Evolutionary conservation across 139 green algal species (phyloP), one percentile per base, ranked within the genome.

Genomic region (Coccomyxa sp.): DNA sequence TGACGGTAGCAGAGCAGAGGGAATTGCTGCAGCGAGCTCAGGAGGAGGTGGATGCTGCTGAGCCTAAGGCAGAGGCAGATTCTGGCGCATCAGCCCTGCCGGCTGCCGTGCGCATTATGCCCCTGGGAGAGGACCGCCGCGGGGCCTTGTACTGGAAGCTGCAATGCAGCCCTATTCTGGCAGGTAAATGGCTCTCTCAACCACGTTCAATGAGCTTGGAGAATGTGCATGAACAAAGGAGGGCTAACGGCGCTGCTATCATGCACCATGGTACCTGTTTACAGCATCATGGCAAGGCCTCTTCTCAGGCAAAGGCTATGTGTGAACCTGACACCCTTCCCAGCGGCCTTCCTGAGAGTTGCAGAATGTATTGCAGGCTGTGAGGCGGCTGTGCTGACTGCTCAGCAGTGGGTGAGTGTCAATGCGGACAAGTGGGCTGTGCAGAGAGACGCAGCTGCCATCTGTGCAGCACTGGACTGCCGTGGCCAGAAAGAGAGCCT

Each of bases 1-100:
- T 88, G 75, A 85, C 75, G 5, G 41, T 85, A 33, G 86, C 89
- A 39, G 71, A 90, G 74, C 86, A 90, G 82, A 79, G 77, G 39
- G 24, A 24, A 29, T 38, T 89, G 75, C 41, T 90, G 75, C 78
- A 79, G 3, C 40, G 83, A 29, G 71, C 77, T 41, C 73, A 76
- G 34, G 81, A 72, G 12, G 72, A 86, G n/a, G 70, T 44, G 33
- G 31, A 39, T 3, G 50, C 50, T 31, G 50, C 50, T 64, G 50
- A 18, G 9, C 27, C 75, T 36, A 68, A 69, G 18, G 75, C 8
- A 22, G 9, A 16, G 9, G 33, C 24, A 34, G 31, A 14, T n/a
- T 18, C 24, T 33, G 16, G 39, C 27, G 40, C 70, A 27, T 34
- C 24, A 16, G 34, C 31, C 36, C 36, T 24, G 6, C 36, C 44